These are phyloP conservation scores for Pseudogymnoascus sp. DNA, from an alignment of 2,329 filamentous ascomycete species.

Conservation along the genomic window DNA sequence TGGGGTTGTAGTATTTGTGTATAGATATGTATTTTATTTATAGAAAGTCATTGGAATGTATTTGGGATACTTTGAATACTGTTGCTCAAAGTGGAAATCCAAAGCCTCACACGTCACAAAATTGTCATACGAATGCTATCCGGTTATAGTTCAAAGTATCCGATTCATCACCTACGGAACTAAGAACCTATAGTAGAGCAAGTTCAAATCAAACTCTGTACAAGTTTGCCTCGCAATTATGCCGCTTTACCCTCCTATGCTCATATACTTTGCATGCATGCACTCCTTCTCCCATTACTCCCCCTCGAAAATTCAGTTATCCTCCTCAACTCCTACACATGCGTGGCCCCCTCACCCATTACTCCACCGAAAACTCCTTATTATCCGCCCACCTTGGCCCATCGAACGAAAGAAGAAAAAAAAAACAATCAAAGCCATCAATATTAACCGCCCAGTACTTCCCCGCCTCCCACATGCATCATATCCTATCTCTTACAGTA, in stretches of 20 bases:
- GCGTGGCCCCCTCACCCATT: neutral
- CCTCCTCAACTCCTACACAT: neutral
- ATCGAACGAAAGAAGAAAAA: neutral
- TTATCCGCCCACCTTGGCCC: neutral
- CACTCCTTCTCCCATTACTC: neutral
- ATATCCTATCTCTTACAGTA: conserved; percentile 1
- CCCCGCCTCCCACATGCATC: neutral
- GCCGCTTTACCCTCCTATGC: neutral
- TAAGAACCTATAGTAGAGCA: neutral
- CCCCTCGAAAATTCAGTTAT: neutral
- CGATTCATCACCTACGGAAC: neutral
- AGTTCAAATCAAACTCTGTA: neutral
- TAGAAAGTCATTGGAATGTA: neutral
- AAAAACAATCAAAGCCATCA: neutral
- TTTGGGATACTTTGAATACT: neutral
- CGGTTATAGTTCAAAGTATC: neutral
- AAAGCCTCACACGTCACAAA: neutral
- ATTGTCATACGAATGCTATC: neutral
- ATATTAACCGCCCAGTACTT: neutral
- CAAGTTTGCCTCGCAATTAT: neutral
- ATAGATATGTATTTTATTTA: conserved; percentile 11
- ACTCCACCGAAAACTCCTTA: neutral
- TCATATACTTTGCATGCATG: neutral
- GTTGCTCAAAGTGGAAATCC: neutral
- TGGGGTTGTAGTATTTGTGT: neutral